Evolutionary conservation across 768 basidiomycete species (phyloP), one percentile per base, ranked within the genome.

Genomic region (Multifurca ochricompacta): DNA sequence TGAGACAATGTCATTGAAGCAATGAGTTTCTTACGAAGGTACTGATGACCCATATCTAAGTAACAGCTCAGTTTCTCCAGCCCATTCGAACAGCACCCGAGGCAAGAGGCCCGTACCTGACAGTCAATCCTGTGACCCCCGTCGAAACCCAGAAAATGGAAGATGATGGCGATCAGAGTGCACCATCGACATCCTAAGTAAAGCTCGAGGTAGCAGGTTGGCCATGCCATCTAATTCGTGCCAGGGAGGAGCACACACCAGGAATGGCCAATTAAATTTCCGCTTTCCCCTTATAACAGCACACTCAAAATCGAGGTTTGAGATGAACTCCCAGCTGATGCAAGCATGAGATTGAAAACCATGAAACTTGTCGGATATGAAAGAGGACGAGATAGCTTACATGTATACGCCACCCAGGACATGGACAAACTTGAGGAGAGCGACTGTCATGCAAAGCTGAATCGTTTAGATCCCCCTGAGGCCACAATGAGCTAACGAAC

Each of bases 111-210:
- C 18, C 49, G 3, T 46, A 58, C 57, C 23, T 43, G 41, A 23
- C 57, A 58, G 31, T 41, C 5, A 10, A 50, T 49, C 41, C 30
- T n/a, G 11, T 23, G 3, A 6, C 13, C 9, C 23, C 14, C 1
- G 25, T 58, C 36, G 23, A 39, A 45, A 16, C 42, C 42, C 5
- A 58, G 1, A 11, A 50, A 44, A 23, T 49, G 40, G 6, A 7
- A 11, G 6, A 27, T 27, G 6, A 55, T 34, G 21, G 34, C 18
- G 7, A 55, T 16, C 9, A 58, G 48, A 3, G 53, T 40, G 9
- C 35, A 49, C 34, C 10, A 44, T 27, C 57, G 57, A 35, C 57
- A 58, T 19, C 54, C 57, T 35, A 55, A 21, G 27, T 58, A 58
- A 16, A 58, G 40, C 57, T 58, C 3, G 4, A 3, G 19, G 3